Evolutionary conservation across 352 stramenopile genomes (phyloP), one percentile per base, ranked within the genome.

Genomic region (Phytophthora brassicae): DNA sequence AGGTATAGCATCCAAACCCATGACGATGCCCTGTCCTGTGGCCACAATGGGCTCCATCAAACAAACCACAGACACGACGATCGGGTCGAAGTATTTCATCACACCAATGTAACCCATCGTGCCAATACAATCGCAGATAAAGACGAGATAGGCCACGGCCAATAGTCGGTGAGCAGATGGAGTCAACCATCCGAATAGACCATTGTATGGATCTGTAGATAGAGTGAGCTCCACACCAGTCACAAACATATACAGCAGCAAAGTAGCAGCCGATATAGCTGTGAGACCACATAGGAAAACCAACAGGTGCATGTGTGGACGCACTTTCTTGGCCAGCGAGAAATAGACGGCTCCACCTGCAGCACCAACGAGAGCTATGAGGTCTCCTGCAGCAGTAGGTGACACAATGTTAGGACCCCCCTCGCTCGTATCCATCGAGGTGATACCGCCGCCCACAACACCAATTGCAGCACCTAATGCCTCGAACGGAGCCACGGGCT

Each of bases 21-120:
- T 78, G 26, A 77, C 63, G 28, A 92, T 84, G 35, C 87, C 90
- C 48, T 96, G 84, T 6, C 74, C 72, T 12, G 82, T 88, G 3
- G 82, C 90, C n/a, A 93, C 70, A 45, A 96, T 89, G 6, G 89
- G 89, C 72, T 97, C 88, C 48, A 97, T 69, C 16, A 97, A 64
- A 50, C 84, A 94, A 23, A 96, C 85, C 45, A 95, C 90, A 23
- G 86, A 88, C 41, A 96, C 75, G 13, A 97, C 86, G 48, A 97
- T 92, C 20, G 89, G 81, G 60, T 96, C 89, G 61, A 97, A 97
- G 72, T 97, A 97, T 60, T 97, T 97, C 82, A 97, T 92, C 39
- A 95, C 87, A 36, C 79, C 89, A 63, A 97, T 84, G 74, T 95
- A 97, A 13, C 89, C 89, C 70, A 91, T 94, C 11, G 86, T 96